Conservation (phyloP, 371 early-diverging fungal genomes). For the Batkoa obscura region DNA sequence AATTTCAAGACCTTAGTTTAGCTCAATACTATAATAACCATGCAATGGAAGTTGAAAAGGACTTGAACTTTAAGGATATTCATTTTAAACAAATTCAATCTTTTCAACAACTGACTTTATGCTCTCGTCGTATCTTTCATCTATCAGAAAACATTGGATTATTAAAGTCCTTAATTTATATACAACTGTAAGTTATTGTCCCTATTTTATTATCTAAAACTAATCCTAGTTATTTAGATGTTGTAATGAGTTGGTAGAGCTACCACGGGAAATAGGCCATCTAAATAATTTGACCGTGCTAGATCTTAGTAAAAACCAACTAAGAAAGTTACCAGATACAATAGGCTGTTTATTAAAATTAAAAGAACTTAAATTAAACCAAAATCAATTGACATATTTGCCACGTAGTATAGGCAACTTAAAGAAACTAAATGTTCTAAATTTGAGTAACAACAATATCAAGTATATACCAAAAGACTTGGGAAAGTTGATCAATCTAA, state of each 20-base stretch:
- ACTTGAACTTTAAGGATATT: not conserved
- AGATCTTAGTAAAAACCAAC: conserved; percentile 41
- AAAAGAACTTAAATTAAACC: conserved; percentile 36
- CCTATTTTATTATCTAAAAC: not conserved
- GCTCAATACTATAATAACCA: no score
- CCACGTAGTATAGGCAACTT: conserved; percentile 40
- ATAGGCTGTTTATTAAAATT: conserved; percentile 43
- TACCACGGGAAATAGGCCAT: conserved; percentile 44
- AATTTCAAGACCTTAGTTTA: no score
- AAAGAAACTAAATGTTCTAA: conserved; percentile 29
- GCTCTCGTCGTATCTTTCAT: not conserved
- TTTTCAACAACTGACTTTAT: not conserved
- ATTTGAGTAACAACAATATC: conserved; percentile 32
- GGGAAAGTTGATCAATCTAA: conserved; percentile 28
- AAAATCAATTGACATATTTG: conserved; percentile 37
- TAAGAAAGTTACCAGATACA: conserved; percentile 36
- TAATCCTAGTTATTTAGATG: conserved; percentile 11
- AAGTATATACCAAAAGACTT: conserved; percentile 33
- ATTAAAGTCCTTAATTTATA: not conserved
- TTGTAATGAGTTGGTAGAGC: conserved; percentile 16
- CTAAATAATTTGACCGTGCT: conserved; percentile 35
- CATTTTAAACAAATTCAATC: not conserved
- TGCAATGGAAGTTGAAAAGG: no score
- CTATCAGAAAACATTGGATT: not conserved
- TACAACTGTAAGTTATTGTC: not conserved